A percentile compares a stretch with the other conserved stretches of the same genome.
Conservation (phyloP, 2,329 filamentous ascomycete species). For the Talaromyces sp. region DNA sequence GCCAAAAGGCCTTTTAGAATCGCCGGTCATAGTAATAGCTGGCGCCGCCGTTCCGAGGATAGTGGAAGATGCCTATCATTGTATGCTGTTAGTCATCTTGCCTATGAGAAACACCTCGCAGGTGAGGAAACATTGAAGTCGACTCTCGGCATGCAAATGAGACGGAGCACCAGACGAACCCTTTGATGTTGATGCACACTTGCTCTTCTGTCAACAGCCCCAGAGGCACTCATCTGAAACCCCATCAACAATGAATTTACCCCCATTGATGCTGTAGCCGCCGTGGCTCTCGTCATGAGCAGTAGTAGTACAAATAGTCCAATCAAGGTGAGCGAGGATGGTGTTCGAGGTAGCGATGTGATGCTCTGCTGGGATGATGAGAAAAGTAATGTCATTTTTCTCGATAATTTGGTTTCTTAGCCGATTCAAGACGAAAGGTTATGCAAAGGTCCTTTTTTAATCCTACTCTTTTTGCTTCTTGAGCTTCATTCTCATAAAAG, state of each 20-base stretch:
- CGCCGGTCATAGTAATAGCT: conserved; percentile 24
- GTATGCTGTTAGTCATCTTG: background rate
- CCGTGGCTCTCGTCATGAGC: background rate
- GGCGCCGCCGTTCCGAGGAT: conserved; percentile 17
- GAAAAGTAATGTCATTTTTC: background rate
- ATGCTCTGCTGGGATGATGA: conserved; percentile 2
- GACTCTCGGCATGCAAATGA: background rate
- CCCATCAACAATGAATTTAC: background rate
- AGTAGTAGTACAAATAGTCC: background rate
- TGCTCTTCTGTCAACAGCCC: background rate
- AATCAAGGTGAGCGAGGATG: conserved; percentile 7
- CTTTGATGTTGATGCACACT: background rate
- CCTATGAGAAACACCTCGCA: background rate
- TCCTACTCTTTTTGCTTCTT: background rate
- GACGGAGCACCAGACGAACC: background rate
- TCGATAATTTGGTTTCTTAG: background rate
- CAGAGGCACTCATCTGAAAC: conserved; percentile 2
- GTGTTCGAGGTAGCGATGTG: background rate
- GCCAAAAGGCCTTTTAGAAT: conserved; percentile 25
- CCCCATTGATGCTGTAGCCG: conserved; percentile 2
- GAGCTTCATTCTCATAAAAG: background rate
- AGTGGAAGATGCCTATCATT: background rate
- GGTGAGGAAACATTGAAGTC: background rate
- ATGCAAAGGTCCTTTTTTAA: background rate
- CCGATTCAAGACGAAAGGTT: background rate